Base-by-base conservation (phyloP, 2,329 filamentous ascomycete species). In the Knoxdaviesia proteae region DNA sequence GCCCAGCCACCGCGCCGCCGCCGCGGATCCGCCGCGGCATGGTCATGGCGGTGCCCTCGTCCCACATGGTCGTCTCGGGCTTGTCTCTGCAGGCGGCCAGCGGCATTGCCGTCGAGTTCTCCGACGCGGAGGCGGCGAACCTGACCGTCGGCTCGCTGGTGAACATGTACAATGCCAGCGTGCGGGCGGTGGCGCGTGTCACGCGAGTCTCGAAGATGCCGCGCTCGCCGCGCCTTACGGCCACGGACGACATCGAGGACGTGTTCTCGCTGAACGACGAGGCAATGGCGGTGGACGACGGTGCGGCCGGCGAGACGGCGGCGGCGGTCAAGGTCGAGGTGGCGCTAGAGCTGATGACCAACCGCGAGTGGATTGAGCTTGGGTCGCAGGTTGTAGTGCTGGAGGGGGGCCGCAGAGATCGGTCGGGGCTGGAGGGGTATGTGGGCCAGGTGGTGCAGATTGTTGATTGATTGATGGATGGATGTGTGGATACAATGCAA, bases 131-230 rank as follows among this genome's bases (percentile, higher is more conserved):
- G 40, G 70, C 78, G 0, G 70, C 69, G 30, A 63, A 70, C 1
- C 63, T 94, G 6, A 67, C 70, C 0, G 61, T 75, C 1, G 81
- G 82, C 1, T 77, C 71, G 36, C 65, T 79, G 34, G 77, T 87
- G 5, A 86, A 92, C 32, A 72, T 88, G 1, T 96, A 94, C 53
- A 74, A 87, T 36, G 84, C 84, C 11, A 94, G 86, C 53, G 77
- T 96, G 9, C 72, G 88, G 6, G 80, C 86, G 1, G 75, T 81
- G 0, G 87, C 84, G 1, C 77, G 80, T 46, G 73, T 96, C 1
- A 56, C 80, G 31, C 69, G 70, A 33, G 65, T 80, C 7, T 62
- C 54, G 33, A 50, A 32, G 46, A 50, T 44, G 36, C 47, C 3
- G 51, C 20, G 20, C 20, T 20, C 20, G 20, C 20, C 20, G 54